These are phyloP conservation scores for Teratosphaeria zuluensis DNA, from an alignment of 2,329 filamentous ascomycete genomes.

Conservation along the genomic window DNA sequence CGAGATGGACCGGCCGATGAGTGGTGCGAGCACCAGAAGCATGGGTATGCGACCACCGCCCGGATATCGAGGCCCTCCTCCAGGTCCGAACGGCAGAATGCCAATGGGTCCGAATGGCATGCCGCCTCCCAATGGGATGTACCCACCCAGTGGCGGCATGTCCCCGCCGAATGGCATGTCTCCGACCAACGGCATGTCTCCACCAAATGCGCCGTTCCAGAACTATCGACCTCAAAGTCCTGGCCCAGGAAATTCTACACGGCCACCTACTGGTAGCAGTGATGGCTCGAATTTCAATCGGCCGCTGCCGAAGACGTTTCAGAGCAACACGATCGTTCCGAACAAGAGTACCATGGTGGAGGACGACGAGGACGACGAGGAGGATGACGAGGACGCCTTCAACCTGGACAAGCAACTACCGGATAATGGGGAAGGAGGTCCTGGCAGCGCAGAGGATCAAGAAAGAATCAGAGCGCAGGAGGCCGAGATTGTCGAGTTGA, in stretches of 20 bases:
- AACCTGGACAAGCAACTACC: conserved; percentile 15
- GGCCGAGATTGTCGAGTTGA: conserved; percentile 62
- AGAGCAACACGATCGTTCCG: conserved; percentile 85
- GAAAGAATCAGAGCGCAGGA: conserved; percentile 72
- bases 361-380: conserved; percentile 65
- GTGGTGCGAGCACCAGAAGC: conserved; percentile 46
- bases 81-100: conserved; percentile 9
- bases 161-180: conserved; percentile 7
- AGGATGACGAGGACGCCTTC: conserved; percentile 24
- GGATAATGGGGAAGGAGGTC: conserved; percentile 6
- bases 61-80: conserved; percentile 17
- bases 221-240: conserved; percentile 25
- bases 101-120: conserved; percentile 12
- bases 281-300: conserved; percentile 43
- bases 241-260: conserved; percentile 27
- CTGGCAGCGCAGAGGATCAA: conserved; percentile 41
- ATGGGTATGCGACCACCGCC: conserved; percentile 29
- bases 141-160: conserved; percentile 3
- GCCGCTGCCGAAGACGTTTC: conserved; percentile 74
- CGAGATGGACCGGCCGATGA: conserved; percentile 60
- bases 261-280: conserved; percentile 37
- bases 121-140: background rate
- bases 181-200: conserved; percentile 9
- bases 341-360: conserved; percentile 98
- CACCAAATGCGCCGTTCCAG: conserved; percentile 12